Percentiles rank a stretch among this genome's conserved stretches.
These are phyloP conservation scores for Piromyces finnis DNA, from an alignment of 192 early-diverging fungal species.

Conservation along the genomic window DNA sequence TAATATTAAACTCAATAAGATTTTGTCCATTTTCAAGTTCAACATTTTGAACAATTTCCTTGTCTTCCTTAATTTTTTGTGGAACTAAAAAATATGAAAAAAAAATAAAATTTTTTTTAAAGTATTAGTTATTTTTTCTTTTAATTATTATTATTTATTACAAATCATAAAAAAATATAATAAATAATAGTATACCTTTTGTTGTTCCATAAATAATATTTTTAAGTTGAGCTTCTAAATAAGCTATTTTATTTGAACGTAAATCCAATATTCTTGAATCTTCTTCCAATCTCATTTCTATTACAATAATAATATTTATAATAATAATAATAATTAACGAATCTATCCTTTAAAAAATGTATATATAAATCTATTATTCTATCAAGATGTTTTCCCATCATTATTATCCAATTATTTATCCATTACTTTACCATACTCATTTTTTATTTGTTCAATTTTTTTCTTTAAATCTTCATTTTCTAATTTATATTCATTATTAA, in stretches of 20 bases:
- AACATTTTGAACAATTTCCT: slow-evolving; percentile 13
- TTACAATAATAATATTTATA: too few relatives aligned
- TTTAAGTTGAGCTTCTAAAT: slow-evolving; percentile 26
- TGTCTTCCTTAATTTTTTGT: not conserved
- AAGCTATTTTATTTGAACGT: slow-evolving; percentile 23
- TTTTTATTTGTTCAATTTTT: slow-evolving; percentile 22
- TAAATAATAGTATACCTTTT: too few relatives aligned
- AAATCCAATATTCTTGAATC: slow-evolving; percentile 23
- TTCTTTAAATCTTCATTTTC: slow-evolving; percentile 20
- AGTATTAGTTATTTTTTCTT: too few relatives aligned
- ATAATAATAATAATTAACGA: too few relatives aligned
- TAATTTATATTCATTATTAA: slow-evolving; percentile 30
- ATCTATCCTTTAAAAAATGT: too few relatives aligned
- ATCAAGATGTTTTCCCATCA: too few relatives aligned
- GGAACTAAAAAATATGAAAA: not conserved
- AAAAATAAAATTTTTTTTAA: too few relatives aligned
- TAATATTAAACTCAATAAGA: not conserved
- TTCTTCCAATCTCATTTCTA: slow-evolving; percentile 36
- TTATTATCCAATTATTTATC: too few relatives aligned
- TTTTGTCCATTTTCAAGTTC: slow-evolving; percentile 12
- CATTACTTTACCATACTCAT: slow-evolving; percentile 29
- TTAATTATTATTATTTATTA: too few relatives aligned
- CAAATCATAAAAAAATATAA: too few relatives aligned
- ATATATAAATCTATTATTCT: too few relatives aligned
- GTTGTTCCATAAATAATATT: slow-evolving; percentile 16